Base-by-base conservation (phyloP, 1,139 yeast species). In the Saccharomycopsis hybrid region DNA sequence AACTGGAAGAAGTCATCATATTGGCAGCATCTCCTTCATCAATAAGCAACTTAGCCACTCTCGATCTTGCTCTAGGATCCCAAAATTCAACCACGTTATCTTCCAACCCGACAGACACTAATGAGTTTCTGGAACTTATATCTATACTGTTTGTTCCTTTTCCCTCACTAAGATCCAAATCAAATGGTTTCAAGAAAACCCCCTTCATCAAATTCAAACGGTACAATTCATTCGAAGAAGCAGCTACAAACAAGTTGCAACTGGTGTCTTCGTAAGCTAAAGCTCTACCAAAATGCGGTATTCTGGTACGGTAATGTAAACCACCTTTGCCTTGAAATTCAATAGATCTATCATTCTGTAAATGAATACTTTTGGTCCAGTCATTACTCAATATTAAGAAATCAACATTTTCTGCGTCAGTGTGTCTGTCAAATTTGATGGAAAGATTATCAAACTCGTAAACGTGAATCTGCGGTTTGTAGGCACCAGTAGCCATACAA, bases 401-500 rank as follows among this genome's bases (percentile, higher is more conserved):
- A 66, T 92, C 97, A 33, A 94, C 90, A 67, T 94, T 92, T 65
- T 92, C 99, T 49, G 94, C 77, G 67, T 92, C 96, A 0, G 98
- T 92, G 66, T 94, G 98, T 63, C 99, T 80, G 58, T 88, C 96
- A 65, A 94, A 92, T 65, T 92, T 92, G 58, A 94, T 69, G 2
- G 97, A 85, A 60, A 89, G 76, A 66, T 92, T 90, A 39, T 84
- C 82, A 67, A 94, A 88, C 62, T 92, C 98, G 62, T 92, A 92
- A 5, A 94, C 95, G 62, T 92, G 97, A 45, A 92, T 92, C 65
- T 92, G 99, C 2, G 99, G 99, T 65, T 92, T 92, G 64, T 92
- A 92, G 0, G 96, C 89, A 49, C 99, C 99, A 0, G 98, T 92
- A 1, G 98, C 98, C 95, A 92, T 87, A 32, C 94, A 95, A 68